Base-by-base conservation (phyloP, 2,329 filamentous ascomycete species). In the Cytospora chrysosperma region DNA sequence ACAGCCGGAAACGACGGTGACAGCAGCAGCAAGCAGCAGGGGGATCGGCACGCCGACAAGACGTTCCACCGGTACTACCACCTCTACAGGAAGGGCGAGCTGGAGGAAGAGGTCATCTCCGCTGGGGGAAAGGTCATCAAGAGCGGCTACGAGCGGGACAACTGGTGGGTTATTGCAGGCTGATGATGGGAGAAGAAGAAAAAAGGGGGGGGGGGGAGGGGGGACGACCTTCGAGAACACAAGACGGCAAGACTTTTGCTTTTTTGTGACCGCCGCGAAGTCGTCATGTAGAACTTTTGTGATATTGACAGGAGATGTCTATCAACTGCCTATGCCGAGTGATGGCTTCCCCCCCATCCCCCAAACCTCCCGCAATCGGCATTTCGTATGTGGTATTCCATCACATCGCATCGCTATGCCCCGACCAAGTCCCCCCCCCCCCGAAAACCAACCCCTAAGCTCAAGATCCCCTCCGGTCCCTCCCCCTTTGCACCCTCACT, bases 51-150 rank as follows among this genome's bases (percentile, higher is more conserved):
- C 70, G 70, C 69, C 63, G 76, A 84, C 28, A 80, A 80, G 72
- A 92, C 88, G 0, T 97, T 91, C 73, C 87, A 96, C 74, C 85
- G 95, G 59, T 99, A 97, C 75, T 99, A 99, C 74, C 95, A 99
- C 77, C 81, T 99, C 28, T 99, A 97, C 76, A 83, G 86, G 60
- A 85, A 91, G 73, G 91, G 91, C 19, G 95, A 99, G 78, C 80
- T 99, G 64, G 93, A 97, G 73, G 82, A 86, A 51, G 91, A 97
- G 73, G 85, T 97, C 63, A 74, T 76, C 57, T 82, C 83, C 19
- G 93, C 89, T 24, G 93, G 93, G 21, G 95, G 93, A 9, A 78
- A 77, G 56, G 86, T 97, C 17, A 71, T 95, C 27, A 88, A 91
- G 68, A 87, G 86, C 65, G 95, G 95, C 37, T 99, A 98, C 76